Conservation (phyloP, 495 filamentous ascomycete species). For the Penicillium egyptiacum region DNA sequence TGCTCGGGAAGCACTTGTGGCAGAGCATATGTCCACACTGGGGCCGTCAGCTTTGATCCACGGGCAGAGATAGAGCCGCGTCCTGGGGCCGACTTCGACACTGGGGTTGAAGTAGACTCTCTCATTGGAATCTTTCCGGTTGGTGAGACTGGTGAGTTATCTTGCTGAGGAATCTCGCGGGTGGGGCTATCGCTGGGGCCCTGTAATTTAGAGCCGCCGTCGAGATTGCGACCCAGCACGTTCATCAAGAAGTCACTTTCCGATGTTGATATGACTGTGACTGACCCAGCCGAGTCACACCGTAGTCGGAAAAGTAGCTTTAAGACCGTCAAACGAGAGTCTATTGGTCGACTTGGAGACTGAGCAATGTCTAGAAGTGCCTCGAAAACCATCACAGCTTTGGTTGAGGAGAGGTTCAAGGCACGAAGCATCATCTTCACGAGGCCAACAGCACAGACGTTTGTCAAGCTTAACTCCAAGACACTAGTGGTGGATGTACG, state of each 20-base stretch:
- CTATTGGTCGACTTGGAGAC: conserved; percentile 46
- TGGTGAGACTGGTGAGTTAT: conserved; percentile 24
- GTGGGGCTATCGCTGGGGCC: conserved; percentile 23
- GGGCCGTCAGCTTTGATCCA: conserved; percentile 44
- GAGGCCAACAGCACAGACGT: conserved; percentile 44
- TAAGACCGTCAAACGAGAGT: conserved; percentile 76
- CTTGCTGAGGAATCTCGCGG: conserved; percentile 28
- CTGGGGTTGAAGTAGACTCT: conserved; percentile 21
- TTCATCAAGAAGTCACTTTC: conserved; percentile 72
- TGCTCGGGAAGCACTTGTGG: conserved; percentile 54
- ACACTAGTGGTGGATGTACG: conserved; percentile 35
- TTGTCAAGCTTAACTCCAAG: conserved; percentile 42
- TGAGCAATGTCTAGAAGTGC: conserved; percentile 41
- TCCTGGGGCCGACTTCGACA: conserved; percentile 32
- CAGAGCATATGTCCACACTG: conserved; percentile 56
- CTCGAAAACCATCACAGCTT: conserved; percentile 42
- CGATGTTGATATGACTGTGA: conserved; percentile 63
- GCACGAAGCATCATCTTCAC: conserved; percentile 48
- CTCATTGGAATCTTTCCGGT: conserved; percentile 24
- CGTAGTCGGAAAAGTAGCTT: conserved; percentile 83
- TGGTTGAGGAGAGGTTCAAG: conserved; percentile 40
- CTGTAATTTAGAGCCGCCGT: conserved; percentile 34
- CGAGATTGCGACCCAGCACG: conserved; percentile 65
- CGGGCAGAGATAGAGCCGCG: conserved; percentile 40
- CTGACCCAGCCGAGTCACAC: conserved; percentile 70